Evolutionary conservation across 805 yeast genomes (phyloP).

Genomic region (Kodamaea jinghongensis): DNA sequence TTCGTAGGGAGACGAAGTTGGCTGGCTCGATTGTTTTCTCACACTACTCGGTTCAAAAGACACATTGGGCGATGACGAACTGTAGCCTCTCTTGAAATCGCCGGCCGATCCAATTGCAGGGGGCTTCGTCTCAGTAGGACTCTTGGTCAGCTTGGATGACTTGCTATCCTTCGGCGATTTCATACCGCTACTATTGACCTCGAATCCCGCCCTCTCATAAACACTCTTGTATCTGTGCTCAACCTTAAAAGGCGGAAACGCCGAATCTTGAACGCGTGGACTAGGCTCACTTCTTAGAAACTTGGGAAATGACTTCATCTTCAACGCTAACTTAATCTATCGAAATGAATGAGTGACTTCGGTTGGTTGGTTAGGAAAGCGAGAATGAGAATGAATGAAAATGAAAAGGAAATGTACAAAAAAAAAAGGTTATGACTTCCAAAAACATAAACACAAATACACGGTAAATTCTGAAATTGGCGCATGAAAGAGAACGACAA

Average conservation of each 20-base stretch:
- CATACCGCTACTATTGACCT: slow-evolving; percentile 25
- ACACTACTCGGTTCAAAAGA: too few relatives aligned
- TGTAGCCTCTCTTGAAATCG: too few relatives aligned
- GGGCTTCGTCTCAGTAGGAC: too few relatives aligned
- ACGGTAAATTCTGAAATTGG: neutral
- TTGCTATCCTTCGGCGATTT: slow-evolving; percentile 9
- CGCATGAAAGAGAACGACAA: too few relatives aligned
- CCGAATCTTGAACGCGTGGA: slow-evolving; percentile 39
- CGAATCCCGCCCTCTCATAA: slow-evolving; percentile 82
- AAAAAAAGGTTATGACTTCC: neutral
- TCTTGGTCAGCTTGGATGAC: slow-evolving; percentile 8
- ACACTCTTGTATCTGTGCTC: slow-evolving; percentile 64
- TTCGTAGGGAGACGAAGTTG: too few relatives aligned
- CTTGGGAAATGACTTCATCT: slow-evolving; percentile 21
- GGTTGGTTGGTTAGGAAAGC: too few relatives aligned
- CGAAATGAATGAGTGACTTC: slow-evolving; percentile 1
- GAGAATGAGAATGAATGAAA: neutral
- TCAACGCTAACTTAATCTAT: neutral
- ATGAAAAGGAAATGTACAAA: slow-evolving; percentile 4
- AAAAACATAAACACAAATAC: slow-evolving; percentile 6
- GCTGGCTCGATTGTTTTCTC: too few relatives aligned
- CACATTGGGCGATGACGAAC: too few relatives aligned
- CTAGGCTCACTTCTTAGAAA: slow-evolving; percentile 17
- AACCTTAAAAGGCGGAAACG: slow-evolving; percentile 71
- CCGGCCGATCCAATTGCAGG: too few relatives aligned